phyloP scores from a whole-genome alignment of 352 stramenopile genomes.

The Globisporangium canariense region DNA sequence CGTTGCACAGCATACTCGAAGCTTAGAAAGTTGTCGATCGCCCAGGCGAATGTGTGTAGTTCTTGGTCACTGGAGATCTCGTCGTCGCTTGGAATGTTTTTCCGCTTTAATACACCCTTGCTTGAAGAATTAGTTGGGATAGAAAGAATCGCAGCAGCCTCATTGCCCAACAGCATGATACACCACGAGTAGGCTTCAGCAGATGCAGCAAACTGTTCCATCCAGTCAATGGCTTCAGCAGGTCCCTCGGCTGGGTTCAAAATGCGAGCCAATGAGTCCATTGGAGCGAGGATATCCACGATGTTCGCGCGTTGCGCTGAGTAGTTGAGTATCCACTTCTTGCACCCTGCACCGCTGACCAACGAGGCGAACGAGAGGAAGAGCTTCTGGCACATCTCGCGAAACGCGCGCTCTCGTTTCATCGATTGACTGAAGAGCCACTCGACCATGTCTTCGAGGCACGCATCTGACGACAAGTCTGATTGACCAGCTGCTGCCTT shows the following conservation, averaged over 20 bases:
- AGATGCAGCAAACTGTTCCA: constrained; percentile 60
- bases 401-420: constrained; percentile 35
- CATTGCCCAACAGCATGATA: constrained; percentile 37
- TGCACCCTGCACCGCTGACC: constrained; percentile 31
- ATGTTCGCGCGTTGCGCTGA: constrained; percentile 18
- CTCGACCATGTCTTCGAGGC: constrained; percentile 17
- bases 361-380: constrained; percentile 47
- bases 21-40: constrained; percentile 33
- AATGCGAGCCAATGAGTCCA: constrained; percentile 35
- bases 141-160: constrained; percentile 22
- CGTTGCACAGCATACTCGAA: constrained; percentile 15
- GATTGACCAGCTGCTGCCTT: neutral
- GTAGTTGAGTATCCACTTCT: constrained; percentile 57
- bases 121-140: neutral
- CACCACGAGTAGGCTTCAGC: constrained; percentile 59
- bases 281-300: constrained; percentile 36
- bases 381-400: constrained; percentile 34
- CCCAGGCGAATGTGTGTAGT: constrained; percentile 32
- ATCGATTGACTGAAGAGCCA: constrained; percentile 44
- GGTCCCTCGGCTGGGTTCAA: neutral
- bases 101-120: constrained; percentile 30
- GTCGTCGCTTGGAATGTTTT: constrained; percentile 18
- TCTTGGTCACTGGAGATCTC: neutral
- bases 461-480: constrained; percentile 21
- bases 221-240: constrained; percentile 37